A percentile compares a stretch with the other conserved stretches of the same genome.
These are phyloP conservation scores for Porphyrellus cyaneotinctus DNA, from an alignment of 768 basidiomycete genomes.

Conservation along the genomic window DNA sequence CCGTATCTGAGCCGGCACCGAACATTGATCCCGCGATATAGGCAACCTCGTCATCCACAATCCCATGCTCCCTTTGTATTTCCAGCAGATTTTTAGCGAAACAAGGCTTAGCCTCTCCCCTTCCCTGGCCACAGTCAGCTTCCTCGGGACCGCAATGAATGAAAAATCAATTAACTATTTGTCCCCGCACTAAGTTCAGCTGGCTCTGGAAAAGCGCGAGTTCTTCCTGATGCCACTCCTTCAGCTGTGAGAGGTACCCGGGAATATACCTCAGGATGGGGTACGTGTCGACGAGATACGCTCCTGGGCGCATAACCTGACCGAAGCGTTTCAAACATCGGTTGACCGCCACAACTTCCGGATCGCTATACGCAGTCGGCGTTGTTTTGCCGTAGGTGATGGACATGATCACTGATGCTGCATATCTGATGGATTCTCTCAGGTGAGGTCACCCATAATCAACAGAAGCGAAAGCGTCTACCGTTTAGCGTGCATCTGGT, in stretches of 20 bases:
- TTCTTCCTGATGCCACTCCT: slow-evolving; percentile 47
- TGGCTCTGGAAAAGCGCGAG: slow-evolving; percentile 31
- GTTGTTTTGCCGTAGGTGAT: slow-evolving; percentile 40
- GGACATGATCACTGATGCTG: slow-evolving; percentile 37
- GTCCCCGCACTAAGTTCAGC: slow-evolving; percentile 25
- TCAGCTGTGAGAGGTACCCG: slow-evolving; percentile 45
- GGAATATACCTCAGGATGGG: slow-evolving; percentile 25
- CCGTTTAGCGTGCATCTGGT: slow-evolving; percentile 34
- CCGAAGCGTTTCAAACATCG: slow-evolving; percentile 26
- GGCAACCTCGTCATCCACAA: slow-evolving; percentile 34
- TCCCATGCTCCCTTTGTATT: slow-evolving; percentile 28
- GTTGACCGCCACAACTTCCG: slow-evolving; percentile 32
- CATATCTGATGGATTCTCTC: too few relatives aligned
- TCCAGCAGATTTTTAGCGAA: slow-evolving; percentile 39
- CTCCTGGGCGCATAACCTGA: slow-evolving; percentile 19
- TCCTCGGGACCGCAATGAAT: neutral
- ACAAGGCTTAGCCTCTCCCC: slow-evolving; percentile 25
- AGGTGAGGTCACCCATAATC: neutral
- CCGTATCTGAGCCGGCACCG: slow-evolving; percentile 41
- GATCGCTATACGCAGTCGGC: slow-evolving; percentile 36
- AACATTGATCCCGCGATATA: slow-evolving; percentile 43
- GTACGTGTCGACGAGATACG: slow-evolving; percentile 26
- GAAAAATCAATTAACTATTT: slow-evolving; percentile 23
- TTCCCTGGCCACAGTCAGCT: slow-evolving; percentile 15
- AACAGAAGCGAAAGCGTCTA: neutral